Percentiles rank a stretch among this genome's conserved stretches.
phyloP scores from a whole-genome alignment of 345 rosid genomes.

The Murraya koenigii region DNA sequence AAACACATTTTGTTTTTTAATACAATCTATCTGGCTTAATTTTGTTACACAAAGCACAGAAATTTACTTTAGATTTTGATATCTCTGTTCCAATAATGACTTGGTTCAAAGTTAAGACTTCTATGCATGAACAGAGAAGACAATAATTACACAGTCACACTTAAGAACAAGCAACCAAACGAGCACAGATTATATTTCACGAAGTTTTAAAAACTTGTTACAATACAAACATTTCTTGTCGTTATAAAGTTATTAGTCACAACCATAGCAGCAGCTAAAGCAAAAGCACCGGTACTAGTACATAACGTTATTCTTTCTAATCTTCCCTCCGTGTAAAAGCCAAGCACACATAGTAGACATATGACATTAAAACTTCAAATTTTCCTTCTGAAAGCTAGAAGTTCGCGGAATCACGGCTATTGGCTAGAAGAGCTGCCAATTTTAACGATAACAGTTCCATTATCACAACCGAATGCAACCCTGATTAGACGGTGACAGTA shows the following conservation, averaged over 20 bases:
- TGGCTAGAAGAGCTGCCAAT: conserved; percentile 8
- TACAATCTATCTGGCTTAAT: too few relatives aligned
- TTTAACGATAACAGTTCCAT: conserved; percentile 80
- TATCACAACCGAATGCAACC: conserved; percentile 82
- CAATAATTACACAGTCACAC: neutral
- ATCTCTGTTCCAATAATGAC: too few relatives aligned
- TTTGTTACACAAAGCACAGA: too few relatives aligned
- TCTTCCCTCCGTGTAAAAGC: neutral
- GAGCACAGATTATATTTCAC: neutral
- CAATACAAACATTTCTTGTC: neutral
- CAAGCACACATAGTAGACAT: neutral
- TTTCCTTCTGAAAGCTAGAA: neutral
- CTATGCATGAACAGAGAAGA: too few relatives aligned
- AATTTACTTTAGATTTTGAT: too few relatives aligned
- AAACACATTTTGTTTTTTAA: too few relatives aligned
- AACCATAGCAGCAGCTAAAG: neutral
- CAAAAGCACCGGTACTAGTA: neutral
- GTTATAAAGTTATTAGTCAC: neutral
- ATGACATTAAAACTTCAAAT: neutral
- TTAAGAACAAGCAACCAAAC: neutral
- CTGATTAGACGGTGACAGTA: conserved; percentile 34
- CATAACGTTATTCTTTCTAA: neutral
- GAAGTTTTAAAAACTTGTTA: neutral
- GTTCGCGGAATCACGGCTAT: neutral
- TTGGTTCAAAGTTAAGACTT: too few relatives aligned